Evolutionary conservation across 2,329 filamentous ascomycete species (phyloP).

Genomic region (Colletotrichum graminicola): DNA sequence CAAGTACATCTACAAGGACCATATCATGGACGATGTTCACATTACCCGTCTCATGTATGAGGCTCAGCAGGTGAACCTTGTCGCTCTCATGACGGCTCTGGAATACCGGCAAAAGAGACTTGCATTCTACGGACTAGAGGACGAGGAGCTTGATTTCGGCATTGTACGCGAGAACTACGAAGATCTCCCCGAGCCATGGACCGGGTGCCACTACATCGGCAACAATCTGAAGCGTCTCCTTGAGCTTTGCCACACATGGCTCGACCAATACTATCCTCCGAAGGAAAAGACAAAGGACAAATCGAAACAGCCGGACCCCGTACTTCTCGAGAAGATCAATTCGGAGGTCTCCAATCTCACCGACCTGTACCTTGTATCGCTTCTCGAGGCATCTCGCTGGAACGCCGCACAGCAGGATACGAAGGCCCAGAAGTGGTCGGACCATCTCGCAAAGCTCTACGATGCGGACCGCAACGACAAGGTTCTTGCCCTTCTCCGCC

Average conservation of each 20-base stretch:
- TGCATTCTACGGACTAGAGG: constrained; percentile 77
- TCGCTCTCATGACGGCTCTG: constrained; percentile 76
- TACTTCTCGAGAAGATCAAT: constrained; percentile 60
- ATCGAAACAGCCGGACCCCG: constrained; percentile 52
- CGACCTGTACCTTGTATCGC: constrained; percentile 66
- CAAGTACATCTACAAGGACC: constrained; percentile 76
- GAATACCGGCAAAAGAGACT: constrained; percentile 80
- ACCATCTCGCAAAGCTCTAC: constrained; percentile 63
- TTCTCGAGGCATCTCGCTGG: constrained; percentile 67
- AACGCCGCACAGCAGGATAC: constrained; percentile 59
- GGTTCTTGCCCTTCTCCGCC: constrained; percentile 65
- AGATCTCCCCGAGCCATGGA: constrained; percentile 86
- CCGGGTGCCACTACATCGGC: constrained; percentile 73
- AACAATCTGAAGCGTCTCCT: constrained; percentile 72
- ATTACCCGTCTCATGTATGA: constrained; percentile 73
- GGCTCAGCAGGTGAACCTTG: constrained; percentile 74
- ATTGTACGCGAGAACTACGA: constrained; percentile 74
- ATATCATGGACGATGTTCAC: constrained; percentile 65
- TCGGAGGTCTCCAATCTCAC: constrained; percentile 64
- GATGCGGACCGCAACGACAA: constrained; percentile 64
- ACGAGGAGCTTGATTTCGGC: constrained; percentile 74
- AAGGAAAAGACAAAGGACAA: constrained; percentile 49
- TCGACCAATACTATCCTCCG: constrained; percentile 58
- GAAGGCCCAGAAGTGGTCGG: constrained; percentile 56
- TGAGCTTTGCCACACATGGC: constrained; percentile 69